Percentiles rank a stretch among this genome's conserved stretches.
phyloP scores from a whole-genome alignment of 495 filamentous ascomycete genomes.

The Penicillium paxilli region DNA sequence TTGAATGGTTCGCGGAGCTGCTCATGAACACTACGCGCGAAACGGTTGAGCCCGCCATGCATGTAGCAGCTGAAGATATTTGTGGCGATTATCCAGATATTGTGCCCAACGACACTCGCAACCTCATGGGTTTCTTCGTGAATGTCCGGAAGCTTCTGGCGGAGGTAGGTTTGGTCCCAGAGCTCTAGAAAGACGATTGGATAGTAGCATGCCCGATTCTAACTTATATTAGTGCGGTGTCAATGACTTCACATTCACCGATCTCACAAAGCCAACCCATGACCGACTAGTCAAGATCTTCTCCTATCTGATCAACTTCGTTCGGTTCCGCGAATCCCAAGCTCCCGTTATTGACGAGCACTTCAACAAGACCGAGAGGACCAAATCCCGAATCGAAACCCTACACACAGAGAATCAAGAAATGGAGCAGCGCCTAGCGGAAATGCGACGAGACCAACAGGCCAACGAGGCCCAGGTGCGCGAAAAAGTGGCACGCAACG shows the following conservation, averaged over 20 bases:
- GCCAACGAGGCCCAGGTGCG: conserved; percentile 75
- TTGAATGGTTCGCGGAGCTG: conserved; percentile 94
- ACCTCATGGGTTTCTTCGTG: conserved; percentile 90
- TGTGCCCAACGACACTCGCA: conserved; percentile 81
- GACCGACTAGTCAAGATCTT: conserved; percentile 87
- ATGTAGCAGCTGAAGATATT: conserved; percentile 81
- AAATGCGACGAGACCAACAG: conserved; percentile 74
- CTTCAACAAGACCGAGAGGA: conserved; percentile 83
- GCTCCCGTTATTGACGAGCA: conserved; percentile 83
- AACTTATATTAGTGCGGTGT: conserved; percentile 65
- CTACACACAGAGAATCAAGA: conserved; percentile 83
- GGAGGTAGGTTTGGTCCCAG: conserved; percentile 52
- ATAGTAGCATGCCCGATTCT: background rate
- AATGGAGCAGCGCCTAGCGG: conserved; percentile 74
- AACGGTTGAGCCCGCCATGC: conserved; percentile 92
- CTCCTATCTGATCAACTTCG: conserved; percentile 97
- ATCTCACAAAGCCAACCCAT: conserved; percentile 85
- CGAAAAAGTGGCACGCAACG: conserved; percentile 79
- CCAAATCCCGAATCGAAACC: conserved; percentile 83
- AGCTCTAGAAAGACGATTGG: too few species aligned
- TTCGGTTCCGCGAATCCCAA: conserved; percentile 91
- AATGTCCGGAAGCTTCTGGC: conserved; percentile 72
- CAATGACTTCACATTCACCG: conserved; percentile 87
- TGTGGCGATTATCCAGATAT: conserved; percentile 80
- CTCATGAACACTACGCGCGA: conserved; percentile 89